A percentile compares a stretch with the other conserved stretches of the same genome.
phyloP scores from a whole-genome alignment of 176 grass and related monocot genomes.

The Chrysopogon serrulatus region DNA sequence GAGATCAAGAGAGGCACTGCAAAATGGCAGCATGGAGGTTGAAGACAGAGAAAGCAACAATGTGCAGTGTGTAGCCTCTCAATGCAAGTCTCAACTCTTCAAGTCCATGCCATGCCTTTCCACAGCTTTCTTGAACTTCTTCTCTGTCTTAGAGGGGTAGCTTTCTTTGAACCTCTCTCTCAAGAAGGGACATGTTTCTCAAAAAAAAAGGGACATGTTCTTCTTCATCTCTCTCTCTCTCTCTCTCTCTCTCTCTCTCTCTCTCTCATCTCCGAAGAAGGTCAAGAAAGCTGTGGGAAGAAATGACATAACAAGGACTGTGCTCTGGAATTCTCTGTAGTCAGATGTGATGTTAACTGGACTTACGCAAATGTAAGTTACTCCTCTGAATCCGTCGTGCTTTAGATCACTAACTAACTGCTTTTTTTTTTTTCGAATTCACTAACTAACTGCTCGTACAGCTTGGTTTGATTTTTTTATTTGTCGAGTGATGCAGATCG shows the following conservation, averaged over 20 bases:
- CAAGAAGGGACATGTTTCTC: no score
- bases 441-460: neutral
- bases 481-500: neutral
- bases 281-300: constrained; percentile 99
- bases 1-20: neutral
- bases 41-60: neutral
- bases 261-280: constrained; percentile 13
- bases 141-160: neutral
- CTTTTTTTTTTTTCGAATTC: no score
- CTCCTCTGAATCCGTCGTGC: neutral
- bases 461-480: neutral
- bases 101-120: constrained; percentile 87
- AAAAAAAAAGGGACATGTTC: no score
- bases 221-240: no score
- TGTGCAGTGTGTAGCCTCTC: neutral
- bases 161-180: neutral
- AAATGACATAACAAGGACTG: constrained; percentile 65
- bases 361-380: constrained; percentile 3
- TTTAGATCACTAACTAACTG: neutral
- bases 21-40: neutral
- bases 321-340: neutral
- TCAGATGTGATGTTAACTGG: neutral
- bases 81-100: neutral
- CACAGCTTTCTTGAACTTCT: constrained; percentile 99
- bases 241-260: neutral